Evolutionary conservation across 2,329 filamentous ascomycete species (phyloP), one percentile per base, ranked within the genome.

Genomic region (Fusarium pininemorale): DNA sequence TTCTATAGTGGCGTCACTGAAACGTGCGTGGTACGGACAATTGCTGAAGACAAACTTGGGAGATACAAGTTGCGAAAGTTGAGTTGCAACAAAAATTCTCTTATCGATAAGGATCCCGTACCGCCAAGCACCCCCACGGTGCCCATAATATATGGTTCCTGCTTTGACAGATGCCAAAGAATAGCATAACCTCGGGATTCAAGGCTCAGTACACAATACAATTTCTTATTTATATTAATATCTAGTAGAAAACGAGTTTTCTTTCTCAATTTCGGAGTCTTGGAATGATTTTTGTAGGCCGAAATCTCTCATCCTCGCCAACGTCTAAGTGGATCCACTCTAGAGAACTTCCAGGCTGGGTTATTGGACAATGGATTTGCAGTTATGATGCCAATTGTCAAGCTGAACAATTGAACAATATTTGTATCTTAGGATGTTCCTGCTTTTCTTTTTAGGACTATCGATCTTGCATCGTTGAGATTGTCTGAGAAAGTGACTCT

Each of bases 51-150:
- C 26, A 39, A 74, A 53, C 32, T 59, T 57, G 42, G 48, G 13
- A 59, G 59, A 51, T 38, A 39, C 59, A 59, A 58, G 45, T 62
- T 48, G 37, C 42, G 54, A 42, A 62, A 24, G 30, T 28, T 28
- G 20, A 67, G 60, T 59, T 56, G 50, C 38, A 45, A 66, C 65
- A 70, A 75, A 78, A 78, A 75, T 75, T 78, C 73, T 78, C 72
- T 77, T 78, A 78, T 78, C 76, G 44, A 55, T 55, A 55, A 55
- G 51, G 44, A 24, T 68, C 70, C 70, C 66, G 50, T 10, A 26
- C 14, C 11, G 32, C 18, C n/a, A 62, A 37, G 58, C 30, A 35
- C 55, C 58, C 6, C 44, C 41, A 28, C 30, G 26, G 24, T 16
- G 42, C 10, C 24, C 28, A 24, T 28, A 59, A 54, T 24, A 6